Base-by-base conservation (phyloP, 306 rosid species). In the Prunus davidiana region DNA sequence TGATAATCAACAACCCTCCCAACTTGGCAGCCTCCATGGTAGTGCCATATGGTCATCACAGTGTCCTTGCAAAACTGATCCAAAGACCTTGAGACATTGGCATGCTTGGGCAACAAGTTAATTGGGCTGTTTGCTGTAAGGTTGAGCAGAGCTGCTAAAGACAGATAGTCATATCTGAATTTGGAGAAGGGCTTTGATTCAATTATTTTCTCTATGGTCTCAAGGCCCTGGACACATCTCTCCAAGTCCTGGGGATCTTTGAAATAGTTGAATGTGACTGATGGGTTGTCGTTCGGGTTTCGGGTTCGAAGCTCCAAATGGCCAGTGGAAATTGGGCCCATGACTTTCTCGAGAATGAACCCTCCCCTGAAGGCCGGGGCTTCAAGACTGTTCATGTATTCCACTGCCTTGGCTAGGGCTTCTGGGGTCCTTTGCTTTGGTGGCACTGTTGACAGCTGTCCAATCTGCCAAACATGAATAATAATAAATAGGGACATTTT, bases 11-110 rank as follows among this genome's bases (percentile, higher is more conserved):
- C 94, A 3, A 93, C 97, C 61, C 74, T 81, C 16, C 90, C 93
- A 16, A 87, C 80, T 64, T 87, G 94, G 81, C 97, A 89, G 0
- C 97, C 96, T 8, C 97, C 97, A 51, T 93, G 97, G 73, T 93
- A 93, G 66, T 93, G 97, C 92, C 96, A 93, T 3, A 93, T 93
- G 32, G 94, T 90, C 92, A 87, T 84, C 78, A 93, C 97, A 1
- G 91, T 89, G 85, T 89, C 91, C 75, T 54, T 80, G 50, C 96
- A 93, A 38, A 79, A 93, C 56, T 93, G 92, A 67, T 85, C 92
- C 79, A 85, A 34, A 45, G 94, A 87, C 61, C 28, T 82, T 0
- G 87, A 72, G 0, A 82, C 8, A 28, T 90, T 90, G 34, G 41
- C 74, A 32, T 85, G 93, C 55, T 72, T 90, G 0, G 97, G 96